A percentile compares a stretch with the other conserved stretches of the same genome.
These are phyloP conservation scores for Trametes sp. DNA, from an alignment of 1,284 basidiomycete species.

Conservation along the genomic window DNA sequence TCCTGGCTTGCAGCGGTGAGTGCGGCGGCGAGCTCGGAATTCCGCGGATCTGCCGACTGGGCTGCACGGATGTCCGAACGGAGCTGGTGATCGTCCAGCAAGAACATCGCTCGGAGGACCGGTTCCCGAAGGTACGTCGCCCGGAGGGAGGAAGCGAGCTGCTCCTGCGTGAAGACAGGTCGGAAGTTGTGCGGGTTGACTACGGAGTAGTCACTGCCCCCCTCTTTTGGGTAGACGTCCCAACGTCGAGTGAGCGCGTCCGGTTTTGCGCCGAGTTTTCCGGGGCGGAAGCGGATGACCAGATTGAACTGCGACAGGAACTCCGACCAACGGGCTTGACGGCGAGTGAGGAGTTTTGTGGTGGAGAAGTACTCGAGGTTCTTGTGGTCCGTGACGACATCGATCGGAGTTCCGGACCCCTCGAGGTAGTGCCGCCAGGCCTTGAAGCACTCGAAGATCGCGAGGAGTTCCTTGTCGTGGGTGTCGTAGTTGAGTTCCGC, in stretches of 20 bases:
- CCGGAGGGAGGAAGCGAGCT: constrained; percentile 26
- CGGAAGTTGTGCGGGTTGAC: constrained; percentile 40
- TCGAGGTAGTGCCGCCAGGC: constrained; percentile 41
- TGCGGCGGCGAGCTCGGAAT: constrained; percentile 5
- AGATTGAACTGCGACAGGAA: constrained; percentile 30
- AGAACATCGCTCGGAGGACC: constrained; percentile 19
- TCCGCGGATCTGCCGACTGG: constrained; percentile 7
- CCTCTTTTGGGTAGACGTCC: constrained; percentile 28
- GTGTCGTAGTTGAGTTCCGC: constrained; percentile 46
- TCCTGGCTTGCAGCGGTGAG: background rate
- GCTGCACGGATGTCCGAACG: constrained; percentile 19
- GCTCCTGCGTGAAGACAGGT: constrained; percentile 36
- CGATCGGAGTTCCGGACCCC: constrained; percentile 10
- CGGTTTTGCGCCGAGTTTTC: constrained; percentile 21
- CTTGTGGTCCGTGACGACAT: constrained; percentile 17
- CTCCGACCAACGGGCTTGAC: constrained; percentile 26
- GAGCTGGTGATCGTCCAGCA: constrained; percentile 18
- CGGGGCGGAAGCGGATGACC: constrained; percentile 20
- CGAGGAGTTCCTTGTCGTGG: constrained; percentile 48
- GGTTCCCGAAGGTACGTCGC: constrained; percentile 24
- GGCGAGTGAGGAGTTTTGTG: constrained; percentile 22
- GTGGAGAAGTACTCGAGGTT: constrained; percentile 17
- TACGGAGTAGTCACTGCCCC: constrained; percentile 34
- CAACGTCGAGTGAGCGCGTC: constrained; percentile 21
- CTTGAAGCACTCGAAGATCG: constrained; percentile 38